Percentiles rank a stretch among this genome's conserved stretches.
phyloP scores from a whole-genome alignment of 2,329 filamentous ascomycete genomes.

The Bipolaris zeicola region DNA sequence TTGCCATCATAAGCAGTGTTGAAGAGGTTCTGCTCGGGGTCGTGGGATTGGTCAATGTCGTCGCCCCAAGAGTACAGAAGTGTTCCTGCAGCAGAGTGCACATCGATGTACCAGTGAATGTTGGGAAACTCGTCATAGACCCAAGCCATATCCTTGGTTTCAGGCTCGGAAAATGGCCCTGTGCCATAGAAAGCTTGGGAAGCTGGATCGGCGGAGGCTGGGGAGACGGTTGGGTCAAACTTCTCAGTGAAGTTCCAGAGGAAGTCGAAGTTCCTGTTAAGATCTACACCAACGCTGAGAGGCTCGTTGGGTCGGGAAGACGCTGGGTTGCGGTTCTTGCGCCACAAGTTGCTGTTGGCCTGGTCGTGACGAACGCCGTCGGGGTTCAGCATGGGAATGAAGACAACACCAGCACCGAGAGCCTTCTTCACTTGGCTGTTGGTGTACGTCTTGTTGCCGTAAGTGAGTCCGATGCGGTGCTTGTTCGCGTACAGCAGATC shows the following conservation, averaged over 20 bases:
- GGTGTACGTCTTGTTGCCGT: constrained; percentile 59
- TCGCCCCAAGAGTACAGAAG: constrained; percentile 65
- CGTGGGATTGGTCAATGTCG: constrained; percentile 57
- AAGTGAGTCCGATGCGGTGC: constrained; percentile 57
- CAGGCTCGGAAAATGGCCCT: constrained; percentile 61
- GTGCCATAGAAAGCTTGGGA: constrained; percentile 60
- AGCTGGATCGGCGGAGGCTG: constrained; percentile 51
- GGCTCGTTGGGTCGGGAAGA: constrained; percentile 19
- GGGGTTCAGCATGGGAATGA: constrained; percentile 48
- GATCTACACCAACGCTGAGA: constrained; percentile 35
- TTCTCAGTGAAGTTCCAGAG: constrained; percentile 61
- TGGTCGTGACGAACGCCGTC: constrained; percentile 42
- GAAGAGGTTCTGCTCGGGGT: constrained; percentile 57
- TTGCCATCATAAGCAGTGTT: constrained; percentile 59
- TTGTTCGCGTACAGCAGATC: constrained; percentile 62
- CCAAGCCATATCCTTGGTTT: constrained; percentile 61
- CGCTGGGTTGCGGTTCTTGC: constrained; percentile 50
- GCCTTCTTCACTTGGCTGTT: constrained; percentile 59
- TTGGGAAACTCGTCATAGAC: constrained; percentile 57
- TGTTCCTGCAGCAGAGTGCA: constrained; percentile 61
- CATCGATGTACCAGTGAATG: constrained; percentile 63
- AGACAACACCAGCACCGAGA: constrained; percentile 60
- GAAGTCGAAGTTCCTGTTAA: constrained; percentile 56
- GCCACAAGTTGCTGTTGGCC: constrained; percentile 39
- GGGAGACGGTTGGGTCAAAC: constrained; percentile 47